These are phyloP conservation scores for Aegilops tauschii DNA, from an alignment of 176 grass and related monocot genomes.

Conservation along the genomic window DNA sequence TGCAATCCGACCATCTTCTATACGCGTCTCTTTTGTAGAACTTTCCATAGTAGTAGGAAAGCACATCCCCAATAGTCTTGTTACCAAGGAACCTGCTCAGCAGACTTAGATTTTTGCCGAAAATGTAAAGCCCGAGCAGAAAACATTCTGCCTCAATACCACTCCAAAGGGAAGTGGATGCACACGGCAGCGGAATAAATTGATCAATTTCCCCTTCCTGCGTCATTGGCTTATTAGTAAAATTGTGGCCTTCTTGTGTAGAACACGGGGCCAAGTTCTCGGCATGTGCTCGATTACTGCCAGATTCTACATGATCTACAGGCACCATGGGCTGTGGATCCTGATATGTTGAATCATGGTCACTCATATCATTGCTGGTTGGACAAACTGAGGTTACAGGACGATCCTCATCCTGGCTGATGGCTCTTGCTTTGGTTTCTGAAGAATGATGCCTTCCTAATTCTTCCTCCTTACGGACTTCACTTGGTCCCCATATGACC, in stretches of 20 bases:
- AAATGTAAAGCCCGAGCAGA: conserved; percentile 90
- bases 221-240: conserved; percentile 4
- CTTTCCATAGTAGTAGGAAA: conserved; percentile 77
- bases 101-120: conserved; percentile 69
- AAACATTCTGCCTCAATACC: conserved; percentile 57
- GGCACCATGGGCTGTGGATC: conserved; percentile 13
- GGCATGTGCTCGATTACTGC: background rate
- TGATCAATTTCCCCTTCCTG: conserved; percentile 21
- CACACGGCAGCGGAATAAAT: conserved; percentile 56
- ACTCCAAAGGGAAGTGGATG: conserved; percentile 51
- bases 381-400: conserved; percentile 20
- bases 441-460: conserved; percentile 5
- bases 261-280: conserved; percentile 13
- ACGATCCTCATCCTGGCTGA: background rate
- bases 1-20: conserved; percentile 56
- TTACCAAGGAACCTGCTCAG: conserved; percentile 52
- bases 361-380: background rate
- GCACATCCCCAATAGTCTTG: conserved; percentile 64
- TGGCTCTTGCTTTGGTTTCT: conserved; percentile 20
- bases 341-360: conserved; percentile 18
- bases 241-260: background rate
- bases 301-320: conserved; percentile 19
- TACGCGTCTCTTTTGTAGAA: conserved; percentile 58
- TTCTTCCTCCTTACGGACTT: conserved; percentile 25
- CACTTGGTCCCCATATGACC: conserved; percentile 42